Percentiles rank a stretch among this genome's conserved stretches.
Conservation (phyloP, 495 filamentous ascomycete species). For the Neurospora discreta region DNA sequence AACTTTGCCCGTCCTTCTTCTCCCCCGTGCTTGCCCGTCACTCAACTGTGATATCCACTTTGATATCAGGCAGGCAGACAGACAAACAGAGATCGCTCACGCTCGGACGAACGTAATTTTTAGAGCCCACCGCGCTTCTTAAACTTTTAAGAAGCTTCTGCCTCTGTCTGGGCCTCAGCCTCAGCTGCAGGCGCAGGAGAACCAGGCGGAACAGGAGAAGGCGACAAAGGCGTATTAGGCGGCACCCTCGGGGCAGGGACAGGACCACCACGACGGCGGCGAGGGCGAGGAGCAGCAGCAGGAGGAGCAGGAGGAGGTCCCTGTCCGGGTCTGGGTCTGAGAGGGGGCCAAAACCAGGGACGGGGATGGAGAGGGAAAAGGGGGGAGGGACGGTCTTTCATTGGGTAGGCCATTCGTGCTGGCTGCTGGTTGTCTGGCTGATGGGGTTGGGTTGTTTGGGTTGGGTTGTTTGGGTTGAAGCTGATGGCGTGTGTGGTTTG, state of each 20-base stretch:
- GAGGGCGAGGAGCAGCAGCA: background rate
- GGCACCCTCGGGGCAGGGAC: background rate
- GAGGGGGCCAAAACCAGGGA: background rate
- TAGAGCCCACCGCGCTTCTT: background rate
- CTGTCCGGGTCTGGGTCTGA: background rate
- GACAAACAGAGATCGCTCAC: too few species aligned
- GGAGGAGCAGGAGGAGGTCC: background rate
- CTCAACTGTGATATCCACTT: background rate
- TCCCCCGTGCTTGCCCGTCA: background rate
- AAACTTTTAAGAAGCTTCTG: background rate
- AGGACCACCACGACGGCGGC: background rate
- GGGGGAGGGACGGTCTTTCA: background rate
- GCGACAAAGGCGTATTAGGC: background rate
- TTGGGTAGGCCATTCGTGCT: background rate
- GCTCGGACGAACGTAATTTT: too few species aligned
- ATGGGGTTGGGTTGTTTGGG: too few species aligned
- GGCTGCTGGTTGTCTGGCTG: background rate
- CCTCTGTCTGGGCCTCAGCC: background rate
- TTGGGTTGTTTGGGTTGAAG: too few species aligned
- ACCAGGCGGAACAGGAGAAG: background rate
- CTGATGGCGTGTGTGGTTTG: background rate
- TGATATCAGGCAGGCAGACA: background rate
- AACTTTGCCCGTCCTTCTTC: background rate
- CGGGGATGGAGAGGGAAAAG: background rate
- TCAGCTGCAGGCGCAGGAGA: background rate